phyloP scores from a whole-genome alignment of 345 rosid genomes.

The Corchorus olitorius region DNA sequence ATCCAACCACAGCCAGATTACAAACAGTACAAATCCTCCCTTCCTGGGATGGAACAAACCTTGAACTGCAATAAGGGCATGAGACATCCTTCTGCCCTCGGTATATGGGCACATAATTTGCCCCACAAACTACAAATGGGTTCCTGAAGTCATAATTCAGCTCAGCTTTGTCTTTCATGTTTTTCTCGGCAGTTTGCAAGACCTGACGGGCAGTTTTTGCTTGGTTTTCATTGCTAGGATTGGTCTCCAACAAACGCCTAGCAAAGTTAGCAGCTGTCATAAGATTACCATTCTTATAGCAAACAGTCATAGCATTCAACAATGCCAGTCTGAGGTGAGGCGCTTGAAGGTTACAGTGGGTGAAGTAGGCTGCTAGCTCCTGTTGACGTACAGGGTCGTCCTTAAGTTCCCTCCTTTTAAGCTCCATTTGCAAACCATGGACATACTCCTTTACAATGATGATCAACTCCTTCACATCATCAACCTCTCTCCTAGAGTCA shows the following conservation, averaged over 20 bases:
- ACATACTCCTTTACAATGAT: constrained; percentile 77
- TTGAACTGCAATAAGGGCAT: constrained; percentile 79
- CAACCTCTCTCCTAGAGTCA: constrained; percentile 89
- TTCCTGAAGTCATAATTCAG: constrained; percentile 88
- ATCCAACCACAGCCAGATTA: constrained; percentile 85
- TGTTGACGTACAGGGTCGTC: constrained; percentile 72
- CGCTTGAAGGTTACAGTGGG: constrained; percentile 80
- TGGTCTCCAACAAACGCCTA: constrained; percentile 66
- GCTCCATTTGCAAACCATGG: constrained; percentile 76
- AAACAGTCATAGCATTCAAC: constrained; percentile 67
- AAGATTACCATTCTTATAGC: constrained; percentile 74
- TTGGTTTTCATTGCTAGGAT: constrained; percentile 71
- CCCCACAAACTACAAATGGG: constrained; percentile 84
- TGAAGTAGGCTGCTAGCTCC: constrained; percentile 95
- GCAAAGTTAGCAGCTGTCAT: constrained; percentile 82
- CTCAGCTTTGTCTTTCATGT: constrained; percentile 56
- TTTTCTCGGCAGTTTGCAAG: constrained; percentile 71
- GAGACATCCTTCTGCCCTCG: constrained; percentile 79
- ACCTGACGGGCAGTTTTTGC: constrained; percentile 76
- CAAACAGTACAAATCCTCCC: constrained; percentile 75
- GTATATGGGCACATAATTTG: constrained; percentile 85
- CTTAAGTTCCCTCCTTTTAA: constrained; percentile 69
- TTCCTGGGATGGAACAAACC: constrained; percentile 75
- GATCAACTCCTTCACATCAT: constrained; percentile 81
- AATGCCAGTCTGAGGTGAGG: constrained; percentile 80